Evolutionary conservation across 2,329 filamentous ascomycete species (phyloP), one percentile per base, ranked within the genome.

Genomic region (Fusarium phyllophilum): DNA sequence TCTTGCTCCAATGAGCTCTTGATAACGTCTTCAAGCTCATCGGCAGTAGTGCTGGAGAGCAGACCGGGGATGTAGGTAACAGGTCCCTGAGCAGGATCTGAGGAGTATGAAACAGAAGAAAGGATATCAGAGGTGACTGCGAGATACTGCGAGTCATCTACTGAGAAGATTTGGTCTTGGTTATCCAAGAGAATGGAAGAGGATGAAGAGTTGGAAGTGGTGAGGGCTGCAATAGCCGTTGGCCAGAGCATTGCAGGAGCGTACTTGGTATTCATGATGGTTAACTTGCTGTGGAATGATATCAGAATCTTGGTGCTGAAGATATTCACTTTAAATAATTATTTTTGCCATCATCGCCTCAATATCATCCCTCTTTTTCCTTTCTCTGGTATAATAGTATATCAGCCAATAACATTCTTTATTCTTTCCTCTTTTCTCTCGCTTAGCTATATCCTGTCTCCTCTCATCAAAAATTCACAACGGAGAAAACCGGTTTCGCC

Each of bases 321-420:
- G 7, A 22, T 7, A n/a, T 5, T 17, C 2, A 12, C 24, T 12
- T 54, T 38, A 54, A 13, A 26, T 54, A 52, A 12, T 2, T 24
- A 0, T 13, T 34, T 6, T n/a, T 10, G 15, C 15, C 8, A 49
- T 24, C 3, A 24, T 10, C 6, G 26, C 26, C 4, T 18, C 0
- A 34, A 18, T 24, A 51, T 4, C 2, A 0, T 34, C 6, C 0
- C 15, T 14, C 22, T 18, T 48, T 18, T 6, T n/a, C 17, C 0
- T 34, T 8, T 9, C 15, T 38, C 9, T 7, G 5, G 17, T 4
- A 2, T 11, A 3, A 9, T 26, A 17, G 6, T 26, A 17, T 12
- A 1, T 3, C 18, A 26, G 17, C 49, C 33, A 52, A 52, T 51
- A 14, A 3, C 11, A 18, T 18, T 20, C n/a, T 7, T 13, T 14